A percentile compares a stretch with the other conserved stretches of the same genome.
These are phyloP conservation scores for Penicillium sp. DNA, from an alignment of 2,329 filamentous ascomycete species.

Conservation along the genomic window DNA sequence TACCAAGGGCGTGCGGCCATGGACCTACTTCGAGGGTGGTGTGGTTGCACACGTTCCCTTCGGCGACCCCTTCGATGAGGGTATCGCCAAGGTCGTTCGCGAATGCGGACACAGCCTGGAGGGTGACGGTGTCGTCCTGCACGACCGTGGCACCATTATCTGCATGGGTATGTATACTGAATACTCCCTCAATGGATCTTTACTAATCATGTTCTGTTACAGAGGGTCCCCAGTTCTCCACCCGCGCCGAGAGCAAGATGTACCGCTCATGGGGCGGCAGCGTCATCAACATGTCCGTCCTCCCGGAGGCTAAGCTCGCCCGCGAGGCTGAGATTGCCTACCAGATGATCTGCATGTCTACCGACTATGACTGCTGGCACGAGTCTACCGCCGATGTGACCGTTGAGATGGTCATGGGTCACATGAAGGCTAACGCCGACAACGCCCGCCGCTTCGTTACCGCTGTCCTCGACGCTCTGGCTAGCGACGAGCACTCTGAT, in stretches of 20 bases:
- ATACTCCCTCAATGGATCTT: background rate
- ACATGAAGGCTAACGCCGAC: constrained; percentile 89
- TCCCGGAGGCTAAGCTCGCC: constrained; percentile 94
- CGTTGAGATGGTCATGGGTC: constrained; percentile 94
- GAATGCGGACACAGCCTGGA: constrained; percentile 74
- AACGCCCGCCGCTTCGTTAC: constrained; percentile 85
- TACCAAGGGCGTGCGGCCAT: constrained; percentile 90
- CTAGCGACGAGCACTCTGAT: constrained; percentile 72
- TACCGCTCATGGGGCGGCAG: constrained; percentile 92
- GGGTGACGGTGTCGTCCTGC: constrained; percentile 80
- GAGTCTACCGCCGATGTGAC: constrained; percentile 75
- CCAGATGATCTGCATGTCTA: constrained; percentile 99
- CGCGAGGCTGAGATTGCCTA: constrained; percentile 95
- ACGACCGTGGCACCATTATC: constrained; percentile 80
- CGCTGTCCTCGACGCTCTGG: constrained; percentile 82
- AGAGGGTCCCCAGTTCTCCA: constrained; percentile 99
- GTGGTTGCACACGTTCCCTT: constrained; percentile 94
- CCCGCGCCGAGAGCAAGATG: constrained; percentile 90
- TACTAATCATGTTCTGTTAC: constrained; percentile 2
- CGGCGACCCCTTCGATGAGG: constrained; percentile 87
- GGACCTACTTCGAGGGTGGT: constrained; percentile 83
- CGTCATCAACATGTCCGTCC: constrained; percentile 96
- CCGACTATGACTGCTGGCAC: constrained; percentile 99
- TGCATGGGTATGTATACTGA: constrained; percentile 72
- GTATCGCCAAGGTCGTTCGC: constrained; percentile 73